Evolutionary conservation across 768 basidiomycete genomes (phyloP).

Genomic region (Termitomyces sp.): DNA sequence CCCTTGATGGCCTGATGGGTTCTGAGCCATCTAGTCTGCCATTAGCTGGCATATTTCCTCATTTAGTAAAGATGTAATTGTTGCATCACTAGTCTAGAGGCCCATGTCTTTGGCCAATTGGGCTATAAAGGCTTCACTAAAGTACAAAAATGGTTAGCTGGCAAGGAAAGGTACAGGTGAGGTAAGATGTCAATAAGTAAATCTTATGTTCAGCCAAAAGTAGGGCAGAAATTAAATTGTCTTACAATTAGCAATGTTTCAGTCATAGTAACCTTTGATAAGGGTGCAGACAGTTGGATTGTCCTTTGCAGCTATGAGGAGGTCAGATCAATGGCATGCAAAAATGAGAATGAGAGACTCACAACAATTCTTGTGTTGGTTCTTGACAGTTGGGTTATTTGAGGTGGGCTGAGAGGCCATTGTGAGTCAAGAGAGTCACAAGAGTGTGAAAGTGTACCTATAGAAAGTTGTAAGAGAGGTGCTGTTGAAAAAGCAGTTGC

Average conservation of each 20-base stretch:
- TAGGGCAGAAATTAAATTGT: background rate
- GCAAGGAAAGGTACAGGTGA: too few species aligned
- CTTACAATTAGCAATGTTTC: background rate
- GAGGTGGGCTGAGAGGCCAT: background rate
- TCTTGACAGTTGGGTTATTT: background rate
- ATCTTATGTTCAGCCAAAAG: background rate
- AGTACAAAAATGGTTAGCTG: too few species aligned
- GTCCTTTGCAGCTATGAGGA: background rate
- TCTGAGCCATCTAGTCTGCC: constrained; percentile 26
- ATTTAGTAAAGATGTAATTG: constrained; percentile 18
- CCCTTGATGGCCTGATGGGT: constrained; percentile 23
- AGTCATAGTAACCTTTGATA: background rate
- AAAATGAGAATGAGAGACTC: background rate
- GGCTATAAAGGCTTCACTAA: background rate
- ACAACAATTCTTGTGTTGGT: background rate
- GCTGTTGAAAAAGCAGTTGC: too few species aligned
- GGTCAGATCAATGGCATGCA: too few species aligned
- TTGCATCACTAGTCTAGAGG: constrained; percentile 20
- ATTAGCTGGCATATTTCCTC: constrained; percentile 24
- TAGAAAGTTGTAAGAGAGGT: too few species aligned
- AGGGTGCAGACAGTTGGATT: background rate
- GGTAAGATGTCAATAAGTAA: too few species aligned
- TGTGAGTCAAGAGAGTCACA: too few species aligned
- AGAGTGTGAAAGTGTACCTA: too few species aligned
- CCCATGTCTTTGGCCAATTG: constrained; percentile 17